Percentiles rank a stretch among this genome's conserved stretches.
phyloP scores from a whole-genome alignment of 2,329 filamentous ascomycete genomes.

The Phaeosphaeria sp. region DNA sequence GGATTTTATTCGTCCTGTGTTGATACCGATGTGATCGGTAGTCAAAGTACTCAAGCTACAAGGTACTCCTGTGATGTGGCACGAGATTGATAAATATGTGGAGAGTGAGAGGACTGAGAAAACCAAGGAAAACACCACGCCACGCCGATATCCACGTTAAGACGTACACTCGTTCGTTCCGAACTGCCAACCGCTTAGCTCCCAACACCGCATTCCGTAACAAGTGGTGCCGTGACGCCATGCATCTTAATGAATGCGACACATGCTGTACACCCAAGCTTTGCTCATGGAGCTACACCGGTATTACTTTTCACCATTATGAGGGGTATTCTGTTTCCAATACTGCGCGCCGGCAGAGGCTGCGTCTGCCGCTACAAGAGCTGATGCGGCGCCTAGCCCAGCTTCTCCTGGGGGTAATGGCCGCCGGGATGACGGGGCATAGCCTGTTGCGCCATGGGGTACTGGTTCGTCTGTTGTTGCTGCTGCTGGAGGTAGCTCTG shows the following conservation, averaged over 20 bases:
- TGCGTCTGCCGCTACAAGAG: conserved; percentile 29
- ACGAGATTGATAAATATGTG: conserved; percentile 39
- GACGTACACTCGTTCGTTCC: conserved; percentile 41
- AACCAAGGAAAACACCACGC: conserved; percentile 37
- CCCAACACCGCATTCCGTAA: conserved; percentile 41
- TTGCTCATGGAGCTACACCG: conserved; percentile 34
- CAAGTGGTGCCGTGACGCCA: conserved; percentile 35
- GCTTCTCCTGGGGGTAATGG: conserved; percentile 72
- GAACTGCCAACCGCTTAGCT: conserved; percentile 33
- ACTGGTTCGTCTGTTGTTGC: conserved; percentile 69
- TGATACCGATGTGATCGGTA: conserved; percentile 30
- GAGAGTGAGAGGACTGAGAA: conserved; percentile 27
- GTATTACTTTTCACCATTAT: conserved; percentile 48
- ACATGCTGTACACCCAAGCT: conserved; percentile 26
- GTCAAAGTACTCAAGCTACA: conserved; percentile 38
- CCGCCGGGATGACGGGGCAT: conserved; percentile 69
- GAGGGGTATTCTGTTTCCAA: conserved; percentile 48
- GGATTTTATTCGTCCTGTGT: conserved; percentile 31
- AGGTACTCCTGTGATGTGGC: conserved; percentile 39
- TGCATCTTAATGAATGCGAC: conserved; percentile 22
- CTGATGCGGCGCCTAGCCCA: conserved; percentile 42
- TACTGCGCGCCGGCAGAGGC: conserved; percentile 39
- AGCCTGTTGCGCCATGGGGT: conserved; percentile 78
- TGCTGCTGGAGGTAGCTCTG: conserved; percentile 76
- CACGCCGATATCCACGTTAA: conserved; percentile 46